Evolutionary conservation across 495 filamentous ascomycete species (phyloP).

Genomic region (Platismatia glauca): DNA sequence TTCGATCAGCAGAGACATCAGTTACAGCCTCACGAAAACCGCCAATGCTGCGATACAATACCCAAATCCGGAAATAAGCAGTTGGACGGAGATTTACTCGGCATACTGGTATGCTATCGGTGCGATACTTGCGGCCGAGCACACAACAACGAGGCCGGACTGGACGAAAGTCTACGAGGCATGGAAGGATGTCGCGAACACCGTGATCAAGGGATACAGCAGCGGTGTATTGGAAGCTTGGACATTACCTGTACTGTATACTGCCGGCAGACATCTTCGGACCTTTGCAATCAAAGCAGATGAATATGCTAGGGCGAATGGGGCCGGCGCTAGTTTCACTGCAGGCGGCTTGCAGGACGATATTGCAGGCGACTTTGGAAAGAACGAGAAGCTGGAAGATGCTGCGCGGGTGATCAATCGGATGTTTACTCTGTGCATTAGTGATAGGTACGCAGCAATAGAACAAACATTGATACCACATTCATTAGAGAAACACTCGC

Average conservation of each 20-base stretch:
- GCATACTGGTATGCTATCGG: conserved; percentile 74
- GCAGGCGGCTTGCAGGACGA: conserved; percentile 61
- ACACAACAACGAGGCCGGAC: conserved; percentile 25
- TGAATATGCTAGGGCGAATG: conserved; percentile 41
- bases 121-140: conserved; percentile 52
- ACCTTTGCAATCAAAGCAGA: conserved; percentile 86
- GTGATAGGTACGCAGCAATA: conserved; percentile 60
- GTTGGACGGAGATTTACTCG: conserved; percentile 76
- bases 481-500: background rate
- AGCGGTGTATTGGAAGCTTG: conserved; percentile 62
- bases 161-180: conserved; percentile 70
- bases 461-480: conserved; percentile 1
- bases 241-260: conserved; percentile 83
- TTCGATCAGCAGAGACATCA: conserved; percentile 47
- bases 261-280: conserved; percentile 71
- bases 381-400: conserved; percentile 78
- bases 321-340: conserved; percentile 34
- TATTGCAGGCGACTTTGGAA: conserved; percentile 57
- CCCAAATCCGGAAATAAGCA: conserved; percentile 52
- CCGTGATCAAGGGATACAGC: conserved; percentile 65
- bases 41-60: conserved; percentile 40
- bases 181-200: conserved; percentile 71
- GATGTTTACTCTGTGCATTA: conserved; percentile 80
- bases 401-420: conserved; percentile 78
- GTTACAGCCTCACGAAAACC: conserved; percentile 49